Evolutionary conservation across 148 eudicot genomes (phyloP), one percentile per base, ranked within the genome.

Genomic region (Persicaria maculosa): DNA sequence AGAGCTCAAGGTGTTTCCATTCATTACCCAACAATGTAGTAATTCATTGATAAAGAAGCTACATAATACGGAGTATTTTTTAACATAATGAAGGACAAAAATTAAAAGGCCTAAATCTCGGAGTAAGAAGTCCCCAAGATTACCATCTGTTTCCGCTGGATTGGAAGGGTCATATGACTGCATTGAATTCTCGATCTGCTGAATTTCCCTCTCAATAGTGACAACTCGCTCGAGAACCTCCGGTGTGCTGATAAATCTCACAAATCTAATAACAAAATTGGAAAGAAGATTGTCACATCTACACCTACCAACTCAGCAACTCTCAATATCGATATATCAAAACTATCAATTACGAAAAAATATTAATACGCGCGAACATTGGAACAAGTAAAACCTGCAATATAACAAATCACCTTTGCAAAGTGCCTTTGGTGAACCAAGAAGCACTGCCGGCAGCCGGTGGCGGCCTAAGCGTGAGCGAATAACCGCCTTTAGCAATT

Each of bases 391-490:
- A 59, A 47, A 19, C 10, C 74, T 50, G 58, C 12, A 5, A 70
- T 14, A 7, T 11, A 74, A 31, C 1, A 36, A 75, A 50, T 40
- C 25, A 91, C 97, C 97, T 88, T 19, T 86, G 88, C 14, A 92
- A 76, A 73, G 91, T 90, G 71, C 79, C 86, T 83, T 92, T 92
- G 76, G 95, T 90, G 52, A 92, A 92, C 97, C 97, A 92, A 48
- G 84, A 68, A 67, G 86, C 68, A 80, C 77, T 64, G 52, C 48
- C 71, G 31, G 82, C 46, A 22, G 78, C 20, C 5, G 87, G 74
- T 2, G 93, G 86, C 5, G 97, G 88, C 5, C 81, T 83, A 43
- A 92, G 95, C 31, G 87, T 90, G 54, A 92, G 64, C 0, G 97
- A 92, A 62, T 92, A 92, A 74, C 95, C 95, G 16, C 97, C 97